phyloP scores from a whole-genome alignment of 768 basidiomycete genomes.

The Russula dissimulans region DNA sequence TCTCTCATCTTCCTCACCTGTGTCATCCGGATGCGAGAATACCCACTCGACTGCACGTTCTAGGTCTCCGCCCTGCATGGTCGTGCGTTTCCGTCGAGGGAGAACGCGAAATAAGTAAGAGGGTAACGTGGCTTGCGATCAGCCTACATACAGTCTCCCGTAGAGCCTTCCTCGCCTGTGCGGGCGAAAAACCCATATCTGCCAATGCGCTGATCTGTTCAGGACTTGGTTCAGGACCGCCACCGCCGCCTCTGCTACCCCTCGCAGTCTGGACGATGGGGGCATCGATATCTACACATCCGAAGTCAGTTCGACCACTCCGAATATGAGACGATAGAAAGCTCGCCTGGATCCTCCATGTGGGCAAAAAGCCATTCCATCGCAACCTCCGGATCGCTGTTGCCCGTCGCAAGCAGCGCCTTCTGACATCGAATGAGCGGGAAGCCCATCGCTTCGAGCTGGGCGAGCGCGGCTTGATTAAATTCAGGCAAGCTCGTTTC shows the following conservation, averaged over 20 bases:
- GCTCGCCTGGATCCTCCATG: constrained; percentile 85
- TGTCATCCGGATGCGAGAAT: constrained; percentile 87
- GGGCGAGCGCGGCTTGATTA: constrained; percentile 61
- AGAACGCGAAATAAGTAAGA: neutral
- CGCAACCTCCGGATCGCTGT: constrained; percentile 63
- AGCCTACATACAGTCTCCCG: constrained; percentile 61
- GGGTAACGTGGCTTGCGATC: too few relatives aligned
- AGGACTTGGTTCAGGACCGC: constrained; percentile 45
- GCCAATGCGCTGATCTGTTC: constrained; percentile 67
- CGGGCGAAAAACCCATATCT: constrained; percentile 87
- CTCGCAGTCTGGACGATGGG: constrained; percentile 42
- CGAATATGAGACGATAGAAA: neutral
- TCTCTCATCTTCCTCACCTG: constrained; percentile 43
- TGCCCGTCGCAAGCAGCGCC: constrained; percentile 82
- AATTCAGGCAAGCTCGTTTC: constrained; percentile 49
- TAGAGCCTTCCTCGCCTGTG: constrained; percentile 82
- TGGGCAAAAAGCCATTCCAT: constrained; percentile 96
- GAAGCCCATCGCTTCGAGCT: constrained; percentile 89
- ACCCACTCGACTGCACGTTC: constrained; percentile 95
- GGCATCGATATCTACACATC: constrained; percentile 66
- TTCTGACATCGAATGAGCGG: constrained; percentile 78
- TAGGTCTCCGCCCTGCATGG: constrained; percentile 49
- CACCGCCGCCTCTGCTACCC: constrained; percentile 22
- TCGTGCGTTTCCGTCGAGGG: neutral
- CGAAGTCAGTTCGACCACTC: too few relatives aligned